Conservation (phyloP, 352 stramenopile species). For the Phytophthora pinifolia region DNA sequence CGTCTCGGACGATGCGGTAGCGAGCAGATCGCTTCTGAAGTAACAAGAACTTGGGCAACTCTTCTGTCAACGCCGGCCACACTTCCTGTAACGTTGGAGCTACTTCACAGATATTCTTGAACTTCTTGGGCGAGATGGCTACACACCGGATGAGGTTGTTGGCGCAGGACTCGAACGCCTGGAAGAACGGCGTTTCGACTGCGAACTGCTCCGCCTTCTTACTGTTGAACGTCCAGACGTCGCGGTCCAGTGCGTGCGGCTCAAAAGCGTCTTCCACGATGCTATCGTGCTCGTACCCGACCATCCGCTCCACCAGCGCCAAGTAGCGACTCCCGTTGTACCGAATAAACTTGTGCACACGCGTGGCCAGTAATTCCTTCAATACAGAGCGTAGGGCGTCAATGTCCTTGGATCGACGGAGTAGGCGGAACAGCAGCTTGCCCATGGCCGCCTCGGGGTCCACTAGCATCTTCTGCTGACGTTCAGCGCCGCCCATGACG, state of each 20-base stretch:
- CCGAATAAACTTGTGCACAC: slow-evolving; percentile 57
- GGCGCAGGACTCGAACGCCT: slow-evolving; percentile 29
- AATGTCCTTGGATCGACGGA: slow-evolving; percentile 30
- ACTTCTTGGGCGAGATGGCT: slow-evolving; percentile 8
- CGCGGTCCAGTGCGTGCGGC: slow-evolving; percentile 36
- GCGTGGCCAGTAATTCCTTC: slow-evolving; percentile 52
- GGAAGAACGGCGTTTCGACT: slow-evolving; percentile 23
- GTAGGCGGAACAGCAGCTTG: slow-evolving; percentile 61
- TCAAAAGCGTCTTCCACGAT: slow-evolving; percentile 42
- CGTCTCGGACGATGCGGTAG: slow-evolving; percentile 38
- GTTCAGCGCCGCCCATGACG: slow-evolving; percentile 32
- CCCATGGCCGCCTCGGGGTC: slow-evolving; percentile 48
- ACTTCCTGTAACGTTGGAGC: slow-evolving; percentile 35
- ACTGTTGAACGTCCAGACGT: slow-evolving; percentile 32
- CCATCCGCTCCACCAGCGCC: slow-evolving; percentile 43
- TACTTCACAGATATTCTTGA: background rate
- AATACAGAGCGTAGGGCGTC: slow-evolving; percentile 32
- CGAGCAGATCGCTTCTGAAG: slow-evolving; percentile 59
- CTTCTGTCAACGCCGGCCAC: slow-evolving; percentile 46
- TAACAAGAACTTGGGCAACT: slow-evolving; percentile 58
- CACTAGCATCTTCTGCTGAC: slow-evolving; percentile 18
- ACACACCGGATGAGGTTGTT: slow-evolving; percentile 42
- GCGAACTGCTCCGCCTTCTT: slow-evolving; percentile 23
- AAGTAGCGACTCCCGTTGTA: slow-evolving; percentile 49
- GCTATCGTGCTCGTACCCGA: slow-evolving; percentile 42